Base-by-base conservation (phyloP, 2,329 filamentous ascomycete species). In the Escovopsis sp. region DNA sequence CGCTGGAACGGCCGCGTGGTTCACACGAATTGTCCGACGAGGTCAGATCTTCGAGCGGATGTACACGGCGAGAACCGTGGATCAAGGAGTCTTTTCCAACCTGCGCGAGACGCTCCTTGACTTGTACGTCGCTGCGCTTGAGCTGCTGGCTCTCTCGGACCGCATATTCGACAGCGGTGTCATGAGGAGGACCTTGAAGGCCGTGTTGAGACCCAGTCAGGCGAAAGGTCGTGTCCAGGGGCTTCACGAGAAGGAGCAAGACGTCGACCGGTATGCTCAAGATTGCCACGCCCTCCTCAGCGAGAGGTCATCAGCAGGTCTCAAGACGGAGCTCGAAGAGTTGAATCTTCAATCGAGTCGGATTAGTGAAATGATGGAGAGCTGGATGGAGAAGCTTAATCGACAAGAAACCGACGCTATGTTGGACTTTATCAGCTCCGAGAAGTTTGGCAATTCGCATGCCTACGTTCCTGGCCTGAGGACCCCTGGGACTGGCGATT, bases 11-110 rank as follows among this genome's bases (percentile, higher is more conserved):
- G 24, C 35, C 12, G 20, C 40, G 6, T 35, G 20, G 31, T 44
- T 44, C 10, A n/a, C n/a, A n/a, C 31, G 39, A 2, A 44, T 41
- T 35, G 29, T 44, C 24, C 39, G 39, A 7, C 34, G 42, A 40
- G 42, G 39, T 1, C 24, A 44, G 10, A 27, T 44, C 1, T 44
- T 35, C 30, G 42, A 39, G n/a, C 11, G 12, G 10, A 2, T 41
- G 2, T 41, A 44, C 12, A 43, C 7, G 0, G 10, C 24, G 4
- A 7, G 24, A 12, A 35, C 10, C 2, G n/a, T 31, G n/a, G 15
- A 35, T 5, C 13, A 25, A 3, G 14, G 0, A 11, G 30, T 39
- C 7, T 5, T 38, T 2, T 0, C n/a, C 6, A 32, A 15, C 10
- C 32, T 44, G 7, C 35, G 37, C 7, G 30, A 25, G 7, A 25